These are phyloP conservation scores for Priceomyces medius DNA, from an alignment of 805 yeast genomes.

Conservation along the genomic window DNA sequence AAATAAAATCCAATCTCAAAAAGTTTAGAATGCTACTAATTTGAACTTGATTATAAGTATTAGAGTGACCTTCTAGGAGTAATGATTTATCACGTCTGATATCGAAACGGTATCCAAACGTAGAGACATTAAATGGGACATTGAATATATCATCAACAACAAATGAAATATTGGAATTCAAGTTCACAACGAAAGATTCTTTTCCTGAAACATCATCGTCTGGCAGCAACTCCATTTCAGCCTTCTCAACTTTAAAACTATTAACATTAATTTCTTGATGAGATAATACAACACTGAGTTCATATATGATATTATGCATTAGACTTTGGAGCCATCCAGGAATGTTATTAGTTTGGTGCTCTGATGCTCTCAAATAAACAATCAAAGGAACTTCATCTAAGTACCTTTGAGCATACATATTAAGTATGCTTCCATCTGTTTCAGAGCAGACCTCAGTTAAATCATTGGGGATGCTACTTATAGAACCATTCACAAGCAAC, in stretches of 20 bases:
- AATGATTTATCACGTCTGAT: slow-evolving; percentile 6
- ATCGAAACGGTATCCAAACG: slow-evolving; percentile 8
- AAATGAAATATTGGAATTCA: slow-evolving; percentile 6
- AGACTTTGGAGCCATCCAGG: slow-evolving; percentile 27
- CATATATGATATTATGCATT: slow-evolving; percentile 12
- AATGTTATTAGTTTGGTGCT: slow-evolving; percentile 10
- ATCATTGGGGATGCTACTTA: slow-evolving; percentile 18
- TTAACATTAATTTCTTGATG: slow-evolving; percentile 1
- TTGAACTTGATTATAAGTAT: slow-evolving; percentile 7
- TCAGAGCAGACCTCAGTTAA: slow-evolving; percentile 20
- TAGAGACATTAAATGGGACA: slow-evolving; percentile 4
- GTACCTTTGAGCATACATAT: slow-evolving; percentile 17
- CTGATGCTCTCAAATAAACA: slow-evolving; percentile 17
- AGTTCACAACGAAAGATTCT: not conserved
- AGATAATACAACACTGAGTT: slow-evolving; percentile 16
- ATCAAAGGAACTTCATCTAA: slow-evolving; percentile 17
- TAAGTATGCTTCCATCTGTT: slow-evolving; percentile 18
- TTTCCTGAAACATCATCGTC: not conserved
- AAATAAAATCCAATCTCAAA: slow-evolving; percentile 5
- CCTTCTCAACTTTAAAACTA: not conserved
- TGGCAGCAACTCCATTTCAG: slow-evolving; percentile 3
- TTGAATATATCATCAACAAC: not conserved
- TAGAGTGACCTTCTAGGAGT: slow-evolving; percentile 11
- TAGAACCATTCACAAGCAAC: slow-evolving; percentile 18
- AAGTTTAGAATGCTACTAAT: slow-evolving; percentile 1